phyloP scores from a whole-genome alignment of 176 grass and related monocot species.

The Lolium multiflorum region DNA sequence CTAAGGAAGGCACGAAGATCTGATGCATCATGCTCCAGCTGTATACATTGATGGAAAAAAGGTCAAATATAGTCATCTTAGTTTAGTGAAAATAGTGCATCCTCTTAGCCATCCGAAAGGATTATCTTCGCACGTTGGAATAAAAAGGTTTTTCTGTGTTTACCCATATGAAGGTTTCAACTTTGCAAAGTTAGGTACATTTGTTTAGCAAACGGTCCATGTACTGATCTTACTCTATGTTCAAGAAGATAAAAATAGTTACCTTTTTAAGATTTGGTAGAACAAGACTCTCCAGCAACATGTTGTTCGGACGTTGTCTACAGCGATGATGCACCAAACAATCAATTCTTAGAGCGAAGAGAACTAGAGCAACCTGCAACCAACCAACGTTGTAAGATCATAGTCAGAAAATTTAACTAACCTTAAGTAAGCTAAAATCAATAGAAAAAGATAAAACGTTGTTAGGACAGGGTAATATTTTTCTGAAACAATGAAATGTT shows the following conservation, averaged over 20 bases:
- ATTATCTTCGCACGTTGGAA: not conserved
- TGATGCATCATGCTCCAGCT: conserved; percentile 24
- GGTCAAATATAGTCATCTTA: not conserved
- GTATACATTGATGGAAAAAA: not conserved
- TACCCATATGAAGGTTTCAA: not conserved
- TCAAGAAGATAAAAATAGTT: not conserved
- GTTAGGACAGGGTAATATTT: not conserved
- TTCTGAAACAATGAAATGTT: not conserved
- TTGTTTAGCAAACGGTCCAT: not conserved
- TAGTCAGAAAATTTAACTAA: not conserved
- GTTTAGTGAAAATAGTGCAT: not conserved
- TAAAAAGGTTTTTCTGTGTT: not conserved
- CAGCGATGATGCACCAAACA: not conserved
- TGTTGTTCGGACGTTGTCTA: not conserved
- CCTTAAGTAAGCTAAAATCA: not conserved
- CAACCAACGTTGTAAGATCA: not conserved
- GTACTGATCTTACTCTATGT: not conserved
- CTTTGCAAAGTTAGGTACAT: not conserved
- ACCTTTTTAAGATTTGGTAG: not conserved
- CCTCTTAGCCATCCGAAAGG: not conserved
- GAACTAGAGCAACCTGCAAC: conserved; percentile 22
- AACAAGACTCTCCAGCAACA: conserved; percentile 6
- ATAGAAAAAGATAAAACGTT: not conserved
- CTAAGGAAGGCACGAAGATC: not conserved
- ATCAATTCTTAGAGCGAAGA: conserved; percentile 17